These are phyloP conservation scores for Solanum pennellii DNA, from an alignment of 257 asterid genomes.

Conservation along the genomic window DNA sequence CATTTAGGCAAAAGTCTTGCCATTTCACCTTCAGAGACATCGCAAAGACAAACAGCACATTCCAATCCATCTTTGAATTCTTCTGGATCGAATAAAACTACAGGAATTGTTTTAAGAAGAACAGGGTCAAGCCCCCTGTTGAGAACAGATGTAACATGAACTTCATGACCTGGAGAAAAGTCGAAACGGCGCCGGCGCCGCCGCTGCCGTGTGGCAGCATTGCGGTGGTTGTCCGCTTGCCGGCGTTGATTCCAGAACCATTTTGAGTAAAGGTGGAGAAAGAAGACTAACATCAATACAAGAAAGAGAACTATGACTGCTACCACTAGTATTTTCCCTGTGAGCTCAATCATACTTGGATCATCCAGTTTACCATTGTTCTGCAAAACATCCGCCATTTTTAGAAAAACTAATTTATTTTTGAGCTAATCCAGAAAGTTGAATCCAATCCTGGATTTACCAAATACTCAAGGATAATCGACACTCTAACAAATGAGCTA, in stretches of 20 bases:
- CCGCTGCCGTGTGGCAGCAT: slow-evolving; percentile 22
- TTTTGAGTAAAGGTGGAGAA: slow-evolving; percentile 63
- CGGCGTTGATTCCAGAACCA: slow-evolving; percentile 67
- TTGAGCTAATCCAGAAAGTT: background rate
- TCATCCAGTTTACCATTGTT: slow-evolving; percentile 13
- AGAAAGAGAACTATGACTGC: slow-evolving; percentile 46
- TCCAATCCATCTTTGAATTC: slow-evolving; percentile 55
- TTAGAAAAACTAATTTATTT: background rate
- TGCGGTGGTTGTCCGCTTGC: slow-evolving; percentile 21
- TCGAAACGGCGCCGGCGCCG: slow-evolving; percentile 23
- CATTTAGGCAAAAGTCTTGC: slow-evolving; percentile 14
- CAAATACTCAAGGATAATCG: background rate
- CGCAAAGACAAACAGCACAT: slow-evolving; percentile 25
- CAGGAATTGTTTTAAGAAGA: slow-evolving; percentile 51
- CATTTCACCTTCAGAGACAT: slow-evolving; percentile 13
- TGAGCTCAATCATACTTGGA: slow-evolving; percentile 39
- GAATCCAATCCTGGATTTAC: background rate
- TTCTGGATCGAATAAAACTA: slow-evolving; percentile 27
- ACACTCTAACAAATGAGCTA: background rate
- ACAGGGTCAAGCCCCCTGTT: slow-evolving; percentile 55
- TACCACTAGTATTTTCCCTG: slow-evolving; percentile 59
- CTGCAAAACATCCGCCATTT: slow-evolving; percentile 34
- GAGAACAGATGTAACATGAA: slow-evolving; percentile 12
- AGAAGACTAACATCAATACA: slow-evolving; percentile 44
- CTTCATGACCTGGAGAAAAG: slow-evolving; percentile 42